Conservation (phyloP, 768 basidiomycete genomes). For the Suillus brevipes region DNA sequence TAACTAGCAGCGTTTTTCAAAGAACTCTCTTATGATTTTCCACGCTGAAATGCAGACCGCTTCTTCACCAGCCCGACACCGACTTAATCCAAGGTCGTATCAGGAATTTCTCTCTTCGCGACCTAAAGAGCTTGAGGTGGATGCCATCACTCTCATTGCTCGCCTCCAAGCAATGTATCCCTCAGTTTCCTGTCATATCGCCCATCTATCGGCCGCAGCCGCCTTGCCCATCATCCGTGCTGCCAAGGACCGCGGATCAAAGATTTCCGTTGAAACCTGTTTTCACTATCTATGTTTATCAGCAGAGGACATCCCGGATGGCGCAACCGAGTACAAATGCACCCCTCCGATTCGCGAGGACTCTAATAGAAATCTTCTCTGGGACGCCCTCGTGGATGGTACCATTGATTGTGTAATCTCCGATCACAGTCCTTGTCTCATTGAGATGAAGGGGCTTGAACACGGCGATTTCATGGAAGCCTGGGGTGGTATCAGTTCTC, state of each 20-base stretch:
- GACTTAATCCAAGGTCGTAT: slow-evolving; percentile 56
- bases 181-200: slow-evolving; percentile 84
- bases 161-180: slow-evolving; percentile 63
- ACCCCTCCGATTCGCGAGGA: slow-evolving; percentile 88
- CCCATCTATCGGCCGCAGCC: slow-evolving; percentile 86
- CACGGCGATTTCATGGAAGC: slow-evolving; percentile 83
- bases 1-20: slow-evolving; percentile 53
- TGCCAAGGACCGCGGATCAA: slow-evolving; percentile 62
- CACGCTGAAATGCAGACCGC: slow-evolving; percentile 82
- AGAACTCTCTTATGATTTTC: slow-evolving; percentile 67
- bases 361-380: slow-evolving; percentile 71
- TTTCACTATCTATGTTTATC: slow-evolving; percentile 92
- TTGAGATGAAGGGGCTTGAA: slow-evolving; percentile 75
- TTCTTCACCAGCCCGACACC: slow-evolving; percentile 14
- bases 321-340: slow-evolving; percentile 89
- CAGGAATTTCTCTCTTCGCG: slow-evolving; percentile 86
- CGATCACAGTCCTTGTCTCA: slow-evolving; percentile 91
- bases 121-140: slow-evolving; percentile 74
- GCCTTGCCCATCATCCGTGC: slow-evolving; percentile 76
- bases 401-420: slow-evolving; percentile 92
- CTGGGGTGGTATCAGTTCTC: slow-evolving; percentile 93
- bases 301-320: slow-evolving; percentile 70
- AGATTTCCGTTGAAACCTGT: slow-evolving; percentile 93
- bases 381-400: slow-evolving; percentile 80
- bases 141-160: slow-evolving; percentile 79